Evolutionary conservation across 306 rosid genomes (phyloP).

Genomic region (Glycine latifolia): DNA sequence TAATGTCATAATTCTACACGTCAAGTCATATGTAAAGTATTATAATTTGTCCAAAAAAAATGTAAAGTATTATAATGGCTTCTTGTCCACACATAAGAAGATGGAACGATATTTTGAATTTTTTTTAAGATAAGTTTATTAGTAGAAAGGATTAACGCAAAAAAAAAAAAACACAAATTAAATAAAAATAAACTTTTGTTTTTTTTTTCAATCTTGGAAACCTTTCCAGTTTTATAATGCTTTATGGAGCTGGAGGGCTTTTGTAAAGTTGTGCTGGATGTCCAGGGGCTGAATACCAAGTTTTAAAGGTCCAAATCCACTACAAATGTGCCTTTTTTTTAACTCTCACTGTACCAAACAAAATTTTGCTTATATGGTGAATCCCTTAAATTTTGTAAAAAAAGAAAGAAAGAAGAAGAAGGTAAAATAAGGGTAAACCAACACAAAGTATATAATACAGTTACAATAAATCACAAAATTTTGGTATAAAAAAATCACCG

Average conservation of each 20-base stretch:
- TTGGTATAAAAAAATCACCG: not conserved
- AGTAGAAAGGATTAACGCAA: not conserved
- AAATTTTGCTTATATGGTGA: too few species aligned
- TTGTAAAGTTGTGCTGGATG: not conserved
- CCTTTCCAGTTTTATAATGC: not conserved
- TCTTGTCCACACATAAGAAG: not conserved
- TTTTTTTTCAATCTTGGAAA: not conserved
- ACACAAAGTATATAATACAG: not conserved
- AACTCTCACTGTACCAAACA: too few species aligned
- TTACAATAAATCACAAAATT: not conserved
- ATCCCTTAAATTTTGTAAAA: too few species aligned
- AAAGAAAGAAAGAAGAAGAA: too few species aligned
- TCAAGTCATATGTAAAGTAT: too few species aligned
- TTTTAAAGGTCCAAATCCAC: not conserved
- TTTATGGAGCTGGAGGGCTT: not conserved
- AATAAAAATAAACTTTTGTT: not conserved
- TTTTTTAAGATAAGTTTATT: not conserved
- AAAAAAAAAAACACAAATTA: not conserved
- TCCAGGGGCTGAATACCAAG: not conserved
- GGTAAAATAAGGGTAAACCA: not conserved
- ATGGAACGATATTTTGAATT: not conserved
- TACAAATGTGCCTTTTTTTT: not conserved
- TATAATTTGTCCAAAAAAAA: too few species aligned
- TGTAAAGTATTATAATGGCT: not conserved
- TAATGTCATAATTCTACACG: too few species aligned